Evolutionary conservation across 768 basidiomycete species (phyloP).

Genomic region (Psilocybe tampanensis): DNA sequence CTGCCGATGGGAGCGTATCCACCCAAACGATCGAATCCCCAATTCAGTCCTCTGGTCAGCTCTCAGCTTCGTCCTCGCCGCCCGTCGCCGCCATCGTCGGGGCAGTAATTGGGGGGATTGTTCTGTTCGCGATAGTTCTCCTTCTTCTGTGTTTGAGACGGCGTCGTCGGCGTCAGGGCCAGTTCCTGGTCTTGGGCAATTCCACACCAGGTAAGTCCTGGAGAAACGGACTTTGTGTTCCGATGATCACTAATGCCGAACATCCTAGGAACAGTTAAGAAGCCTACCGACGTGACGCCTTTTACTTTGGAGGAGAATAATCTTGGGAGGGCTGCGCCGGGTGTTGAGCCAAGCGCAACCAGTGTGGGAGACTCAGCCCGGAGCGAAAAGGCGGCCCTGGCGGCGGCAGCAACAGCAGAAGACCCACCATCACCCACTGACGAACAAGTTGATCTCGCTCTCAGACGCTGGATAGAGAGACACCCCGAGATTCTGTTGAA

Average conservation of each 20-base stretch:
- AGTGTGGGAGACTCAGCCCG: not conserved
- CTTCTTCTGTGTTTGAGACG: not conserved
- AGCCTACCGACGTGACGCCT: not conserved
- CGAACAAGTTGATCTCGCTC: not conserved
- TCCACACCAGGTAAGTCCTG: not conserved
- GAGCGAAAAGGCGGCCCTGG: not conserved
- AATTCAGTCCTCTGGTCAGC: not conserved
- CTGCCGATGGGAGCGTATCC: not conserved
- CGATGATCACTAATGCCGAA: no score
- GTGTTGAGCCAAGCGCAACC: not conserved
- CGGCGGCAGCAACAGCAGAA: not conserved
- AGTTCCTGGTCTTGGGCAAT: not conserved
- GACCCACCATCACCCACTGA: not conserved
- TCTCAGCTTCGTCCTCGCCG: not conserved
- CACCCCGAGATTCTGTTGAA: not conserved
- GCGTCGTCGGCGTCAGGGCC: not conserved
- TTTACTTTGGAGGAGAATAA: not conserved
- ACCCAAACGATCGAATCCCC: not conserved
- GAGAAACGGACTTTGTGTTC: no score
- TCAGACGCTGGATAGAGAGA: not conserved
- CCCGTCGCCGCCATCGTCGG: not conserved
- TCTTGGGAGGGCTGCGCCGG: not conserved
- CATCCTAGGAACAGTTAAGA: not conserved
- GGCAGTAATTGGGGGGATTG: constrained; percentile 1
- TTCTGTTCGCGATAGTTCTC: not conserved